Percentiles rank a stretch among this genome's conserved stretches.
These are phyloP conservation scores for Phaeomoniella chlamydospora DNA, from an alignment of 2,329 filamentous ascomycete species.

Conservation along the genomic window DNA sequence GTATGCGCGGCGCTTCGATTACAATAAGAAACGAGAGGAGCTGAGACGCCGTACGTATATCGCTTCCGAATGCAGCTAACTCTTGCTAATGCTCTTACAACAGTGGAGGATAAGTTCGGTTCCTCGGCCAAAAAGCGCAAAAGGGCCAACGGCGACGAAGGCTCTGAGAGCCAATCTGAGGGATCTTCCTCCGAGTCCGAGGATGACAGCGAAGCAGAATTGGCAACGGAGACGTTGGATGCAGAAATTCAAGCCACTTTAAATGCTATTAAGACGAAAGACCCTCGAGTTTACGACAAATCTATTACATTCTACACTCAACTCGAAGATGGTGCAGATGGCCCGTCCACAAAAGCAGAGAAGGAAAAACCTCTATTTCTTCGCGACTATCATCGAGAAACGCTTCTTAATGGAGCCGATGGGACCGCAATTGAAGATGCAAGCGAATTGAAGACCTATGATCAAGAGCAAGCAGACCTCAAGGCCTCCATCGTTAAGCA, in stretches of 20 bases:
- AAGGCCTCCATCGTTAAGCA: slow-evolving; percentile 66
- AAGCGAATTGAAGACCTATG: slow-evolving; percentile 46
- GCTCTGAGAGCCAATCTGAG: slow-evolving; percentile 34
- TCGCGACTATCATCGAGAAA: slow-evolving; percentile 82
- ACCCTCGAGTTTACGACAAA: slow-evolving; percentile 79
- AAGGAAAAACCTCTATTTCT: slow-evolving; percentile 76
- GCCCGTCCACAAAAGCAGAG: slow-evolving; percentile 15
- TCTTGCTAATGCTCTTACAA: slow-evolving; percentile 10
- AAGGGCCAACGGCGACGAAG: slow-evolving; percentile 27
- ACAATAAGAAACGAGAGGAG: slow-evolving; percentile 96
- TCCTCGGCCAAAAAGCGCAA: slow-evolving; percentile 27
- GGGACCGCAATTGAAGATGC: slow-evolving; percentile 37
- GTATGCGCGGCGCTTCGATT: slow-evolving; percentile 76
- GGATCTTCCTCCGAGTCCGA: slow-evolving; percentile 56
- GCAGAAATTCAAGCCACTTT: slow-evolving; percentile 76
- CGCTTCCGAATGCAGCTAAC: slow-evolving; percentile 1
- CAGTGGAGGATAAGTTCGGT: slow-evolving; percentile 81
- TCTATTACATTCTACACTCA: slow-evolving; percentile 63
- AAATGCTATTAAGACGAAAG: slow-evolving; percentile 75
- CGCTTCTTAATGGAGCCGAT: slow-evolving; percentile 58
- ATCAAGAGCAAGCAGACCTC: slow-evolving; percentile 73
- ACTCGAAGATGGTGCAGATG: slow-evolving; percentile 37
- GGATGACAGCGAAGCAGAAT: slow-evolving; percentile 77
- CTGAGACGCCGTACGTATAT: slow-evolving; percentile 35
- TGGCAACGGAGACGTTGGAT: slow-evolving; percentile 75